Base-by-base conservation (phyloP, 1,284 basidiomycete genomes). In the Irpex sp. region DNA sequence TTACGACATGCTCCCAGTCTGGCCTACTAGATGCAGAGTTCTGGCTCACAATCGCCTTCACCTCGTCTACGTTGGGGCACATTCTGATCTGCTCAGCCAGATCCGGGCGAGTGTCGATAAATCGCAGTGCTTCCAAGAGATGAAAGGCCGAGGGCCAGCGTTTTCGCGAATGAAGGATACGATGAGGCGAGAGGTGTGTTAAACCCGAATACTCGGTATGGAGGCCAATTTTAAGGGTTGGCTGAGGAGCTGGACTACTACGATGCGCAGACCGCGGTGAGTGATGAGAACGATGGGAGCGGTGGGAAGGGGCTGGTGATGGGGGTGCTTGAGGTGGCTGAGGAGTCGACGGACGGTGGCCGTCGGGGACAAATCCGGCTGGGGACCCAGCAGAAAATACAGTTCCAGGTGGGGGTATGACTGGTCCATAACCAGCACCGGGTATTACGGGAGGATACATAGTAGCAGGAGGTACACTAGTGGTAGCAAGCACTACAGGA, bases 81-180 rank as follows among this genome's bases (percentile, higher is more conserved):
- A 62, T 65, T 21, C 85, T 75, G 61, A 90, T 84, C 33, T 66
- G 65, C 59, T 86, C 81, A 4, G 83, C 83, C 23, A 87, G 65
- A 1, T 82, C 80, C 0, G 80, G 78, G 5, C 74, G 72, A 37
- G 74, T 69, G 0, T 75, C 74, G 57, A 84, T 66, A 68, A 85
- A 90, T 68, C 87, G 87, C 64, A 87, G 73, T 8, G 87, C 87
- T 71, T 90, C 87, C 49, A 83, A 78, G 14, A 90, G 75, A 67
- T 90, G 88, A 63, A 82, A 71, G 3, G 85, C 88, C 2, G 82
- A 86, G 5, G 86, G 85, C 64, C 85, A 90, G 49, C 73, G 72
- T 57, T 76, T 75, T 37, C 80, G 76, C 52, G 75, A 68, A 68
- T 82, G 84, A 56, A 82, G 64, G 19, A 90, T 79, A 2, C 73